Evolutionary conservation across 2,329 filamentous ascomycete species (phyloP), one percentile per base, ranked within the genome.

Genomic region (Stachybotrys chartarum): DNA sequence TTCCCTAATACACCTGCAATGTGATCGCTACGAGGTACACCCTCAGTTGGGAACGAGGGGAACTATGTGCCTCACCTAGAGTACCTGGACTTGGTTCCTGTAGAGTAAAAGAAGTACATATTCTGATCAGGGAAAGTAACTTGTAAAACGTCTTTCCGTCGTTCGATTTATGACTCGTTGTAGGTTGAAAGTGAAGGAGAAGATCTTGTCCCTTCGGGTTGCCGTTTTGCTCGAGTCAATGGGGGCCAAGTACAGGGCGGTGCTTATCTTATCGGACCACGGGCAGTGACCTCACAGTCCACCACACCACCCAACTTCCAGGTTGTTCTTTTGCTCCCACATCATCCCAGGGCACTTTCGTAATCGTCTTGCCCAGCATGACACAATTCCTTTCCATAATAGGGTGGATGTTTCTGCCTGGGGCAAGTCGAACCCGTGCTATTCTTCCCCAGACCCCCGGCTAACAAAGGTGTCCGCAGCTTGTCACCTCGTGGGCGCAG

Each of bases 401-500:
- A 62, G 80, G 79, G 63, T 84, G 81, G 81, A 73, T 73, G 57
- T 82, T 83, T 63, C 75, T 83, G 51, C 80, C 81, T 50, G 72
- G 74, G 53, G 80, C 82, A 69, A 51, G 77, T 57, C 55, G 54
- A 55, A 30, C 35, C 50, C 35, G n/a, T 31, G 49, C 42, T 46
- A 7, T 46, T 30, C 16, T n/a, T 39, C 39, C 39, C 42, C 30
- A 7, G 31, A 5, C n/a, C 17, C 44, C 39, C 32, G 18, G 42
- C 24, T 45, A 16, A 18, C 2, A 39, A 31, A 52, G 14, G 53
- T 52, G 47, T 10, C 35, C 57, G 51, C 59, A 95, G 90, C 83
- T 93, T 63, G 87, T 85, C 51, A 92, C 91, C 44, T 83, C 83
- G 59, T 89, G 87, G 76, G 70, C 88, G 6, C 93, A 97, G 70